phyloP scores from a whole-genome alignment of 768 basidiomycete genomes.

The Suillus sp. region DNA sequence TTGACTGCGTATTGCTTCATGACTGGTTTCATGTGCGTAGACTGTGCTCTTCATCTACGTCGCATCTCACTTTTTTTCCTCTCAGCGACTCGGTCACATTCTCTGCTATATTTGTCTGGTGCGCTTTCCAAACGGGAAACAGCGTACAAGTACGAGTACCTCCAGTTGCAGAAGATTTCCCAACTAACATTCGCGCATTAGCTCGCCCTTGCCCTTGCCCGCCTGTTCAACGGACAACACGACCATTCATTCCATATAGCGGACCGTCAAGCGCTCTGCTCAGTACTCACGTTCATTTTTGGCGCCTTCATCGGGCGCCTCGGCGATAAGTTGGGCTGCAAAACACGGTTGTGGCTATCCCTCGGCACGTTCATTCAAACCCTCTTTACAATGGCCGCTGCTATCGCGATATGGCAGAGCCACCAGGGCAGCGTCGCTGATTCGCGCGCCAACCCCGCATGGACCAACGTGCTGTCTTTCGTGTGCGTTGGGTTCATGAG shows the following conservation, averaged over 20 bases:
- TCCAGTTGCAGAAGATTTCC: too few relatives aligned
- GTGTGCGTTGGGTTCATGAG: constrained; percentile 80
- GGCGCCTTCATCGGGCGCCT: constrained; percentile 80
- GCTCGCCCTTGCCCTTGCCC: constrained; percentile 78
- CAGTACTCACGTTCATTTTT: constrained; percentile 72
- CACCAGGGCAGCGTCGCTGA: constrained; percentile 55
- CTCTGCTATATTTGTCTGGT: constrained; percentile 82
- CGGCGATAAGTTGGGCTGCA: constrained; percentile 80
- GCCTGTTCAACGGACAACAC: constrained; percentile 63
- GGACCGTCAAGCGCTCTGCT: constrained; percentile 83
- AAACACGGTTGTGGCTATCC: constrained; percentile 75
- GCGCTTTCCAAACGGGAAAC: constrained; percentile 84
- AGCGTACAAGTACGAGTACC: constrained; percentile 55
- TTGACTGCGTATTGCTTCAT: constrained; percentile 73
- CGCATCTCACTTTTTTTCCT: background rate
- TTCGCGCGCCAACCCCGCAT: constrained; percentile 62
- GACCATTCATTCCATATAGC: constrained; percentile 72
- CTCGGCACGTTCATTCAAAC: constrained; percentile 73
- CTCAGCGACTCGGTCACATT: constrained; percentile 71
- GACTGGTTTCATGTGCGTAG: constrained; percentile 73
- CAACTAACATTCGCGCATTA: constrained; percentile 30
- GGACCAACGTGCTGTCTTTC: constrained; percentile 68
- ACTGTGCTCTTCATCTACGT: background rate
- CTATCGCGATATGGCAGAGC: constrained; percentile 72
- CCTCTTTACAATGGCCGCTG: constrained; percentile 72